Conservation (phyloP, 805 yeast species). For the Candida coquimbonensis region DNA sequence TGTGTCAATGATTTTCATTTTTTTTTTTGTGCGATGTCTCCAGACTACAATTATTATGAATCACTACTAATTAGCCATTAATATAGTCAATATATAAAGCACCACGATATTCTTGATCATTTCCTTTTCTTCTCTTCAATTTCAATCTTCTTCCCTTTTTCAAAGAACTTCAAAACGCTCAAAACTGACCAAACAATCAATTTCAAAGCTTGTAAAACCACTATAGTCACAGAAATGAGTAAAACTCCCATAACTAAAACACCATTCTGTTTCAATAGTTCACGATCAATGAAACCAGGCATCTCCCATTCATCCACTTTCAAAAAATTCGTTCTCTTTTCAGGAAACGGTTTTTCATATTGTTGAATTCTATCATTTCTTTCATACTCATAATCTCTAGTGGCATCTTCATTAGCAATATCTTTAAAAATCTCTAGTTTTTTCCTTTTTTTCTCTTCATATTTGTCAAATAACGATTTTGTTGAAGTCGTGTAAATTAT, state of each 20-base stretch:
- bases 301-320: slow-evolving; percentile 19
- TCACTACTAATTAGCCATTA: too few species aligned
- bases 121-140: too few species aligned
- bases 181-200: background rate
- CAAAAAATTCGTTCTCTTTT: slow-evolving; percentile 28
- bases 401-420: slow-evolving; percentile 39
- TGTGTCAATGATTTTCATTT: too few species aligned
- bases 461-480: slow-evolving; percentile 20
- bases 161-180: too few species aligned
- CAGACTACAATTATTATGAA: too few species aligned
- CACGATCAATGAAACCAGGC: slow-evolving; percentile 36
- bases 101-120: too few species aligned
- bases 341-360: slow-evolving; percentile 24
- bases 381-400: slow-evolving; percentile 47
- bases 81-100: too few species aligned
- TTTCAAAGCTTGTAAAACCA: background rate
- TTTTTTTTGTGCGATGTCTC: too few species aligned
- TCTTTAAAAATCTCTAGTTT: slow-evolving; percentile 45
- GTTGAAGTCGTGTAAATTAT: slow-evolving; percentile 47
- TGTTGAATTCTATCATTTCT: slow-evolving; percentile 38
- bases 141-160: background rate
- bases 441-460: slow-evolving; percentile 26
- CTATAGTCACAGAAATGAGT: slow-evolving; percentile 6
- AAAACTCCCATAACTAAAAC: slow-evolving; percentile 34
- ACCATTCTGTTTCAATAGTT: slow-evolving; percentile 46